Base-by-base conservation (phyloP, 164 flowering plant genomes). In the Kingdonia uniflora region DNA sequence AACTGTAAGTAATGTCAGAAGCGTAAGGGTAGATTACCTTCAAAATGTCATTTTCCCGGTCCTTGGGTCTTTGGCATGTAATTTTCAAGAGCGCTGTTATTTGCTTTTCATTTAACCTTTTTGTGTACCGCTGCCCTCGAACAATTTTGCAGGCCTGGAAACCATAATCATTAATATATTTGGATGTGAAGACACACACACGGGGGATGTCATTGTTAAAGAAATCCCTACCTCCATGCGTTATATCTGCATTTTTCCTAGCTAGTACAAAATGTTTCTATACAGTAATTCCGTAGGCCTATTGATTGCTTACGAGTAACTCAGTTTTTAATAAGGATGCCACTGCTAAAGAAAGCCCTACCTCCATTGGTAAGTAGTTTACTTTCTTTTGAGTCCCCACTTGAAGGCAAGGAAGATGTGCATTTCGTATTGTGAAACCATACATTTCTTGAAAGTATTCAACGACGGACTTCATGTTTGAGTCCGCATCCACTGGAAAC, bases 81-180 rank as follows among this genome's bases (percentile, higher is more conserved):
- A 85, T 88, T 70, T 77, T 85, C 49, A 85, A 49, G 17, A 85
- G 81, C 52, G 81, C 70, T 10, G 94, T 85, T 26, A 85, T 85
- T 64, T 85, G 94, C 68, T 52, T 85, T 61, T 85, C 94, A 68
- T 82, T 85, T 67, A 85, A 66, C 58, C 88, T 77, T 58, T 85
- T 82, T n/a, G 94, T 72, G 63, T 82, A 82, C 2, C 94, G 65
- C 55, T 85, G 94, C 45, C 94, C 94, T 67, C 68, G 81, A 42
- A 85, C 94, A 61, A 85, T 85, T 72, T 85, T 85, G 72, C 94
- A 84, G 23, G 84, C 84, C 94, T 84, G 57, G 54, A 57, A 62
- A 62, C 7, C 59, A 62, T 42, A 46, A 58, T 25, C 52, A 55
- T 29, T n/a, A 4, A 8, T 4, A 8, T 29, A 4, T 29, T 3